Base-by-base conservation (phyloP, 352 stramenopile genomes). In the Phytophthora pluvialis region DNA sequence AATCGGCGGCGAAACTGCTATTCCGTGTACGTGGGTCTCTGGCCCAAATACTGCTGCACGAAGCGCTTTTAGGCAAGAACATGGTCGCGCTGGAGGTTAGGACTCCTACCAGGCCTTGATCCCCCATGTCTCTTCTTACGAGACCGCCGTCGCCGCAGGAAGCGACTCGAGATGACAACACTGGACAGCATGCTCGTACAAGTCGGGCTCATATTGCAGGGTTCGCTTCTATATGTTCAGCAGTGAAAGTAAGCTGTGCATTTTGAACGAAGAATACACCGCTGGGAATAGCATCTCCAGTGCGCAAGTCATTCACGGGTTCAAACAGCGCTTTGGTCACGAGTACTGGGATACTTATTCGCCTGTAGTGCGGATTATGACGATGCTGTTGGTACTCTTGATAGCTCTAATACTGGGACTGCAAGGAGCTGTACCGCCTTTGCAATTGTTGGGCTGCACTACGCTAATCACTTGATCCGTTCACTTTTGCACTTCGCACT, bases 1-100 rank as follows among this genome's bases (percentile, higher is more conserved):
- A 54, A 62, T 10, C 18, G 43, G 8, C 32, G 13, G 0, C 54
- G 25, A 31, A 63, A 63, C n/a, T 49, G 43, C 32, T 42, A 32
- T 6, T 54, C 54, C 25, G 31, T 47, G 21, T 54, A 62, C 3
- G 8, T 47, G 1, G 44, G 43, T 18, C 21, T 33, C 5, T 28
- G 0, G 6, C 8, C 6, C 11, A 62, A 32, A 32, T 54, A 54
- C 33, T 49, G 32, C 25, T 54, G 28, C 0, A 33, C 9, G 28
- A 54, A 44, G 3, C 52, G 29, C 9, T 60, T 15, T 40, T 51
- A 60, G 4, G 52, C 52, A 10, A 0, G 8, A 38, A 51, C 18
- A 42, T 50, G 38, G 13, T 59, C 38, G n/a, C 28, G 36, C 16
- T 31, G 4, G 1, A 45, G 1, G 10, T 60, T 60, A 16, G 39